Percentiles rank a stretch among this genome's conserved stretches.
Conservation (phyloP, 257 asterid genomes). For the Penstemon davidsonii region DNA sequence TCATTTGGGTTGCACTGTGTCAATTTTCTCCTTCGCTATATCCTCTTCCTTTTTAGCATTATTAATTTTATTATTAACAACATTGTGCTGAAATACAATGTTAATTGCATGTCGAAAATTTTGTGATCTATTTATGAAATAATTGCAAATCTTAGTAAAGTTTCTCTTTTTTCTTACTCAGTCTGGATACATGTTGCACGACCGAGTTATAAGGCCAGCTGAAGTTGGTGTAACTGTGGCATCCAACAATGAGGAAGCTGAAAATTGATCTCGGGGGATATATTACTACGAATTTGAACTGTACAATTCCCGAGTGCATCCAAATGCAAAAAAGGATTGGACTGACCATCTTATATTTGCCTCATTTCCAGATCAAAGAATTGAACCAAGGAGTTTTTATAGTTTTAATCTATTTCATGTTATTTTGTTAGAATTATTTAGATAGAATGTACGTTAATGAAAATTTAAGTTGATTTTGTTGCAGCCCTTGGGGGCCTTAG, state of each 20-base stretch:
- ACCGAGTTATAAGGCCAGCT: constrained; percentile 76
- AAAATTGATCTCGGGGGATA: constrained; percentile 15
- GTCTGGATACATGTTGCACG: constrained; percentile 77
- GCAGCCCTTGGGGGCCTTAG: too few relatives aligned
- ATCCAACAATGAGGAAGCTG: constrained; percentile 34
- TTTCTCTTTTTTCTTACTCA: constrained; percentile 25
- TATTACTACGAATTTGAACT: background rate
- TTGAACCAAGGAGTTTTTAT: too few relatives aligned
- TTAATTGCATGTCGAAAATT: background rate
- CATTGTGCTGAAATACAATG: background rate
- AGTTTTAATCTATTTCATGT: too few relatives aligned
- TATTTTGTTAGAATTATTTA: too few relatives aligned
- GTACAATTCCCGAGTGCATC: background rate
- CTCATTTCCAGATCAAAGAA: too few relatives aligned
- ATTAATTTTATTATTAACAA: background rate
- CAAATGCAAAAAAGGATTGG: too few relatives aligned
- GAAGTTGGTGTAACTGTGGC: constrained; percentile 81
- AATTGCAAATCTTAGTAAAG: background rate
- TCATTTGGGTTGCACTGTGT: background rate
- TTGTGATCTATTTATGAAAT: background rate
- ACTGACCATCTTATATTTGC: too few relatives aligned
- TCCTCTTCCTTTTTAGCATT: background rate
- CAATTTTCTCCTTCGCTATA: background rate
- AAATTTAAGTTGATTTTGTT: too few relatives aligned
- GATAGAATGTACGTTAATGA: too few relatives aligned